A percentile compares a stretch with the other conserved stretches of the same genome.
These are phyloP conservation scores for Nigrospora osmanthi DNA, from an alignment of 2,329 filamentous ascomycete species.

Conservation along the genomic window DNA sequence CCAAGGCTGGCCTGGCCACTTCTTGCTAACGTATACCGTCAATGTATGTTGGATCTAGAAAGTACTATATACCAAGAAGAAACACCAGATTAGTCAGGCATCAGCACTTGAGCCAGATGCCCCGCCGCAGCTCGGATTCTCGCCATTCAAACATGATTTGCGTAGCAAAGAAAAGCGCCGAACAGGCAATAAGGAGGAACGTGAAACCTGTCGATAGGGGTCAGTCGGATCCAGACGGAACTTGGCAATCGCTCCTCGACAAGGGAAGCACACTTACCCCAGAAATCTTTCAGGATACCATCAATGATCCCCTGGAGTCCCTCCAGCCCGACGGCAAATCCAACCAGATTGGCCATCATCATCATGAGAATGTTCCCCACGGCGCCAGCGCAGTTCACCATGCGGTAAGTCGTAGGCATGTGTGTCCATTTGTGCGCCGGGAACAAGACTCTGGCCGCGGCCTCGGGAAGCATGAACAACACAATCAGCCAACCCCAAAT, in stretches of 20 bases:
- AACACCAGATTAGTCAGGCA: too few species aligned
- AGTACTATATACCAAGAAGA: too few species aligned
- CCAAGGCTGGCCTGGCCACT: too few species aligned
- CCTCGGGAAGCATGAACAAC: constrained; percentile 86
- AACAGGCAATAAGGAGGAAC: constrained; percentile 65
- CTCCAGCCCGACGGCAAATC: constrained; percentile 88
- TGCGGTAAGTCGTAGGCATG: constrained; percentile 64
- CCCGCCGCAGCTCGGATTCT: too few species aligned
- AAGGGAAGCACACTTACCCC: constrained; percentile 38
- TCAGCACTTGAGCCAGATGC: constrained; percentile 4
- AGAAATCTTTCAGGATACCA: constrained; percentile 69
- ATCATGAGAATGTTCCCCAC: constrained; percentile 87
- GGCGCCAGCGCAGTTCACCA: constrained; percentile 63
- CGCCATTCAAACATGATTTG: too few species aligned
- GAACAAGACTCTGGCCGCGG: constrained; percentile 64
- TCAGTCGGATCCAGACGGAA: neutral
- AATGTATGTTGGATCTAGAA: too few species aligned
- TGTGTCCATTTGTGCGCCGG: constrained; percentile 64
- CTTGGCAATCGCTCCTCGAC: neutral
- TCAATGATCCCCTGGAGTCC: constrained; percentile 70
- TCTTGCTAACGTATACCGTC: too few species aligned
- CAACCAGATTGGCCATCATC: constrained; percentile 91
- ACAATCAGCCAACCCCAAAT: constrained; percentile 98
- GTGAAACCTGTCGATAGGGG: constrained; percentile 43
- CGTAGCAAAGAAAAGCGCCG: neutral